A percentile compares a stretch with the other conserved stretches of the same genome.
These are phyloP conservation scores for Diplodia intermedia DNA, from an alignment of 2,329 filamentous ascomycete species.

Conservation along the genomic window DNA sequence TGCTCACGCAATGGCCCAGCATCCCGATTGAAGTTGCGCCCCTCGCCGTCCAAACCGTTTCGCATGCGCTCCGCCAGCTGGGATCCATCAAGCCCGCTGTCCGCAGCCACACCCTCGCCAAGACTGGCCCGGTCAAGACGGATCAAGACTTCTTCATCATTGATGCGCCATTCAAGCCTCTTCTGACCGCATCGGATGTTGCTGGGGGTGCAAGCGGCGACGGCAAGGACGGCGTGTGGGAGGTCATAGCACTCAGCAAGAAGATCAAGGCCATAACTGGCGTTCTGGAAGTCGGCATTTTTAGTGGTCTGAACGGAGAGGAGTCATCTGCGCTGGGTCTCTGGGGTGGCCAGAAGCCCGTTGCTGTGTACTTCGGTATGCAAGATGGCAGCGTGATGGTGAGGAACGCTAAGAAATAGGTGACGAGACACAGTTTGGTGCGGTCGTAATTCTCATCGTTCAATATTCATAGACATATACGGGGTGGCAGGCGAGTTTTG, in stretches of 20 bases:
- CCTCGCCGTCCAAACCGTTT: conserved; percentile 78
- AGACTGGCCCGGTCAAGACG: conserved; percentile 83
- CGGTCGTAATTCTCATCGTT: not conserved
- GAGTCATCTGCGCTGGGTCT: conserved; percentile 65
- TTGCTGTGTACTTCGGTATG: conserved; percentile 95
- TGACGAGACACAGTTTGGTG: too few species aligned
- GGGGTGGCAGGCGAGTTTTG: not conserved
- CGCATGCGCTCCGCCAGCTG: conserved; percentile 72
- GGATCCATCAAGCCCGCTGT: conserved; percentile 75
- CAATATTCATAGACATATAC: not conserved
- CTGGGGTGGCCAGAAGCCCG: conserved; percentile 77
- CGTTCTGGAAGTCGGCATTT: conserved; percentile 90
- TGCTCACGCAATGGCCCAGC: conserved; percentile 77
- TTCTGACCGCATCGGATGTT: conserved; percentile 70
- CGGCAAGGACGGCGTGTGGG: conserved; percentile 74
- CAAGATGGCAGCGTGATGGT: conserved; percentile 61
- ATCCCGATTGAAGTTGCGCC: conserved; percentile 96
- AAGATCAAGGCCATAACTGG: conserved; percentile 82
- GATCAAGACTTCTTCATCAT: conserved; percentile 90
- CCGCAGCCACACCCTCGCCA: conserved; percentile 74
- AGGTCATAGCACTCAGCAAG: conserved; percentile 75
- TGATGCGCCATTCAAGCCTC: conserved; percentile 81
- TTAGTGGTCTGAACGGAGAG: conserved; percentile 79
- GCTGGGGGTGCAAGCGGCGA: conserved; percentile 53
- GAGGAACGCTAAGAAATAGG: conserved; percentile 34